Evolutionary conservation across 2,329 filamentous ascomycete species (phyloP).

Genomic region (Monosporascus sp.): DNA sequence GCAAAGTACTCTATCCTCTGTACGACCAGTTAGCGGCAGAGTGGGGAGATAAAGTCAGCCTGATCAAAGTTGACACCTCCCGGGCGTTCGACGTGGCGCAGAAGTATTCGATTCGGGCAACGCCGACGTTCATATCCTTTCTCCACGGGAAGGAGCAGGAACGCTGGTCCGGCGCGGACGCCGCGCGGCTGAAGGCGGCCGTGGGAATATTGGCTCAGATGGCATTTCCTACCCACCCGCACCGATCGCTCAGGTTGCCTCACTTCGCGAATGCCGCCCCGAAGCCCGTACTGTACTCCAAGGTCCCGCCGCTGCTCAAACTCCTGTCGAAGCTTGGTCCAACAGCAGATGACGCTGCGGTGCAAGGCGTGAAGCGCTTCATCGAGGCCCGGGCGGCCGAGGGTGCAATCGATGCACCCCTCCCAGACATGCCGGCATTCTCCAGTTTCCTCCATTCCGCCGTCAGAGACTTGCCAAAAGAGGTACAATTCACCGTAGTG

Average conservation of each 20-base stretch:
- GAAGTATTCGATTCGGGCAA: slow-evolving; percentile 65
- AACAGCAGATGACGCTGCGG: slow-evolving; percentile 47
- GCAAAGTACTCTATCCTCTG: slow-evolving; percentile 73
- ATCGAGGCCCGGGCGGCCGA: slow-evolving; percentile 55
- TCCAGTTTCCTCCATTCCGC: slow-evolving; percentile 54
- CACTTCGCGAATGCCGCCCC: slow-evolving; percentile 58
- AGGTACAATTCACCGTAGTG: slow-evolving; percentile 72
- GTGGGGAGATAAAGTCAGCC: slow-evolving; percentile 57
- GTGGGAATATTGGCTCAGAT: slow-evolving; percentile 69
- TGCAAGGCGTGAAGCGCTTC: slow-evolving; percentile 64
- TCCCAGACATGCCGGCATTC: slow-evolving; percentile 67
- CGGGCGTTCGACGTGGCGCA: slow-evolving; percentile 57
- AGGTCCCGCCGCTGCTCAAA: slow-evolving; percentile 77
- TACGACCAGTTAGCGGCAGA: slow-evolving; percentile 78
- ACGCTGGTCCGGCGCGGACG: slow-evolving; percentile 75
- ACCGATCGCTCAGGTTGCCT: slow-evolving; percentile 65
- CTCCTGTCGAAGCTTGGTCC: slow-evolving; percentile 71
- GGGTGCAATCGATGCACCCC: slow-evolving; percentile 57
- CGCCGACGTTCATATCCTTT: slow-evolving; percentile 86
- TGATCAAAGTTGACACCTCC: slow-evolving; percentile 81
- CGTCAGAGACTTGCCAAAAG: slow-evolving; percentile 50
- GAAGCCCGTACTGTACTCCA: slow-evolving; percentile 67
- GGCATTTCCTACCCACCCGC: slow-evolving; percentile 70
- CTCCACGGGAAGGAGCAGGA: slow-evolving; percentile 69
- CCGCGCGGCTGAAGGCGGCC: slow-evolving; percentile 61